phyloP scores from a whole-genome alignment of 2,329 filamentous ascomycete species.

The Paecilomyces formosus region DNA sequence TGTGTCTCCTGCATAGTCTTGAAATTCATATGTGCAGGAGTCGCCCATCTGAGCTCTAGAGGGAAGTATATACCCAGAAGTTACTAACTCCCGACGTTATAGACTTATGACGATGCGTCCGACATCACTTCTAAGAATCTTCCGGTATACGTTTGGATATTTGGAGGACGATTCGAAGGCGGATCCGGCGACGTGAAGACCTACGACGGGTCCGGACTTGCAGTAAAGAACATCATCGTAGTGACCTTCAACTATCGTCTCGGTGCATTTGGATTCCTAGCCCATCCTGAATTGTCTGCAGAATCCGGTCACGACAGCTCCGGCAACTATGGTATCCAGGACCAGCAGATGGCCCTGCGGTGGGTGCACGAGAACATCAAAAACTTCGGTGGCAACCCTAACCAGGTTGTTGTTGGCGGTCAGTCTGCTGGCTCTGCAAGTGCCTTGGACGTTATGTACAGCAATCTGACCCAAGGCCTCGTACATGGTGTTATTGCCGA shows the following conservation, averaged over 20 bases:
- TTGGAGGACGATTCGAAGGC: not conserved
- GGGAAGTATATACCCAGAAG: not conserved
- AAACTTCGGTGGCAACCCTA: slow-evolving; percentile 15
- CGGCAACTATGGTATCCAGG: slow-evolving; percentile 21
- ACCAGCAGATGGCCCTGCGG: slow-evolving; percentile 14
- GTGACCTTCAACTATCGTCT: slow-evolving; percentile 20
- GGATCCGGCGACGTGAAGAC: not conserved
- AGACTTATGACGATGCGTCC: slow-evolving; percentile 11
- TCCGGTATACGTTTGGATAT: slow-evolving; percentile 1
- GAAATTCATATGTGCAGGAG: not conserved
- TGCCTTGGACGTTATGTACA: slow-evolving; percentile 15
- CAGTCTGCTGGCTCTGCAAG: slow-evolving; percentile 25
- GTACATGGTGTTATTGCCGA: slow-evolving; percentile 23
- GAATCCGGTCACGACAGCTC: slow-evolving; percentile 19
- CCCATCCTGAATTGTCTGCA: slow-evolving; percentile 15
- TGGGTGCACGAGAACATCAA: slow-evolving; percentile 16
- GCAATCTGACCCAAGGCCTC: slow-evolving; percentile 14
- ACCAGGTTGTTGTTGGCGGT: slow-evolving; percentile 19
- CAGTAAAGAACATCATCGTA: slow-evolving; percentile 8
- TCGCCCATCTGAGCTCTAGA: not conserved
- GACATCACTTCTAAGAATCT: not conserved
- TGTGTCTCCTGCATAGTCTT: not conserved
- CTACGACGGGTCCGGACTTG: not conserved
- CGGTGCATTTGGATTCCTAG: slow-evolving; percentile 18
- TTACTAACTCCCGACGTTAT: not conserved